Evolutionary conservation across 2,329 filamentous ascomycete species (phyloP).

Genomic region (Talaromyces rugulosus): DNA sequence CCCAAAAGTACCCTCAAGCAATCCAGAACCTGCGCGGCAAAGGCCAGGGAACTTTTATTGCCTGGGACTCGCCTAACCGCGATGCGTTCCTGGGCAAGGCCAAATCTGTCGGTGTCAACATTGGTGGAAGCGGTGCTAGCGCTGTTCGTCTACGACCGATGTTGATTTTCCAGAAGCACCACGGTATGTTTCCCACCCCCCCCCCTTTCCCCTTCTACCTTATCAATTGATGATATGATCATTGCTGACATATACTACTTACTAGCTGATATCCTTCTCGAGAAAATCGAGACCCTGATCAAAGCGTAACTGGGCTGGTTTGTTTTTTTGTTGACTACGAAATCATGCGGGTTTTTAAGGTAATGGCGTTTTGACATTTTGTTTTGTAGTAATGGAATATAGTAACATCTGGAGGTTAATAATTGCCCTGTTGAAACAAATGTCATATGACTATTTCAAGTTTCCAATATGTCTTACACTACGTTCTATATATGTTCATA

Average conservation of each 20-base stretch:
- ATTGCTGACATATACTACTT: neutral
- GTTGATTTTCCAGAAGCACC: slow-evolving; percentile 87
- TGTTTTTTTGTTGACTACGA: neutral
- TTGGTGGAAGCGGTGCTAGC: slow-evolving; percentile 72
- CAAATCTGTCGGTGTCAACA: slow-evolving; percentile 78
- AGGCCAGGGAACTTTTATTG: slow-evolving; percentile 86
- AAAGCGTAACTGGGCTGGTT: slow-evolving; percentile 24
- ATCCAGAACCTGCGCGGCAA: slow-evolving; percentile 83
- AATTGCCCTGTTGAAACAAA: neutral
- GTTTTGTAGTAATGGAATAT: neutral
- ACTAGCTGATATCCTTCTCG: slow-evolving; percentile 71
- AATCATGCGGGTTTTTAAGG: neutral
- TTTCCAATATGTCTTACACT: neutral
- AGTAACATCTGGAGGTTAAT: neutral
- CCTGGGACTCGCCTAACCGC: slow-evolving; percentile 77
- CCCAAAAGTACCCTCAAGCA: slow-evolving; percentile 67
- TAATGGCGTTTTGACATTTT: neutral
- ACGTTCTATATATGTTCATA: neutral
- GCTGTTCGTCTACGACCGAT: slow-evolving; percentile 82
- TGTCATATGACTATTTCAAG: neutral
- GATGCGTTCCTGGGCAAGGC: slow-evolving; percentile 75
- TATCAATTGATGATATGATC: neutral
- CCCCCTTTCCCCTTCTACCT: neutral
- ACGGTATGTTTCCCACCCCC: slow-evolving; percentile 56
- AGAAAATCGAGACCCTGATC: slow-evolving; percentile 70